Conservation (phyloP, 192 early-diverging fungal species). For the Diversispora eburnea region DNA sequence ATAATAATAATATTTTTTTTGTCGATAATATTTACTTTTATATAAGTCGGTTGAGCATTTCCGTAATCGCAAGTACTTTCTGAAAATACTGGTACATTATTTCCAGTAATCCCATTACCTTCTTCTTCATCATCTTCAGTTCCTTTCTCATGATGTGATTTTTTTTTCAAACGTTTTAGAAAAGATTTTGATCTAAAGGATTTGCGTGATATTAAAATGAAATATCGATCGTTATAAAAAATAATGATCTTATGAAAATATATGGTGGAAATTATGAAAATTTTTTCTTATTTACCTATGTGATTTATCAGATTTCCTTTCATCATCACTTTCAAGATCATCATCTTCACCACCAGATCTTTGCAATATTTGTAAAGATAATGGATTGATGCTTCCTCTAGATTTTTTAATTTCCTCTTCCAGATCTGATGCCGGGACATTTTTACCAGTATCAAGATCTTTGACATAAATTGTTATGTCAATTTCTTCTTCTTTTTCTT, state of each 20-base stretch:
- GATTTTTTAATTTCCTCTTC: slow-evolving; percentile 29
- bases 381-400: slow-evolving; percentile 20
- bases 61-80: not conserved
- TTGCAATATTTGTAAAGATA: slow-evolving; percentile 31
- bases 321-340: not conserved
- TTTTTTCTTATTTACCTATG: not conserved
- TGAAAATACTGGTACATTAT: slow-evolving; percentile 26
- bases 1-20: not conserved
- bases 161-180: slow-evolving; percentile 11
- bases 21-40: slow-evolving; percentile 9
- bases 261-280: too few species aligned
- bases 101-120: slow-evolving; percentile 17
- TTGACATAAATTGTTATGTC: slow-evolving; percentile 28
- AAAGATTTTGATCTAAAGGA: slow-evolving; percentile 8
- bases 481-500: not conserved
- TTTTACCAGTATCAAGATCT: slow-evolving; percentile 29
- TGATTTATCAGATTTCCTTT: not conserved
- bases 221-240: not conserved
- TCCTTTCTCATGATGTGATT: not conserved
- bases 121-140: slow-evolving; percentile 8
- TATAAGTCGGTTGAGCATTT: slow-evolving; percentile 20
- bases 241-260: not conserved
- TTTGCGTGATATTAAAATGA: not conserved
- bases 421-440: slow-evolving; percentile 15
- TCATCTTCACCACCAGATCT: slow-evolving; percentile 9